Evolutionary conservation across 1,284 basidiomycete species (phyloP).

Genomic region (Hortiboletus rubellus): DNA sequence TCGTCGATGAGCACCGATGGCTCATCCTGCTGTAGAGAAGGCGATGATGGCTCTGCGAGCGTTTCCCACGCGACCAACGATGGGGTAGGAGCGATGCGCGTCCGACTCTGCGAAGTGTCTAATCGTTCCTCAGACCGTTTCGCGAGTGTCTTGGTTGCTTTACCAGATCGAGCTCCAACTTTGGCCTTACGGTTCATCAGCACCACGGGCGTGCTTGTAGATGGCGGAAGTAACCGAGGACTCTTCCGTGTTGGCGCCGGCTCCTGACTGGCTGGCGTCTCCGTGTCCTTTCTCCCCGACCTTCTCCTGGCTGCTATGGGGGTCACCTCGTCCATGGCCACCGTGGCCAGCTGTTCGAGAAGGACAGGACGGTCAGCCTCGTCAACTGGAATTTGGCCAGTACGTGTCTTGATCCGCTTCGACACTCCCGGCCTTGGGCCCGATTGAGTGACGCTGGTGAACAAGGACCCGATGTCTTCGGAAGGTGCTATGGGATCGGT

Average conservation of each 20-base stretch:
- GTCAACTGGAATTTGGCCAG: slow-evolving; percentile 29
- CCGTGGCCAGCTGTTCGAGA: slow-evolving; percentile 12
- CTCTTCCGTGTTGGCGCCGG: slow-evolving; percentile 13
- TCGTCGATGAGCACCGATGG: slow-evolving; percentile 39
- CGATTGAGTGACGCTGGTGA: slow-evolving; percentile 9
- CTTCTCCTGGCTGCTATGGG: slow-evolving; percentile 4
- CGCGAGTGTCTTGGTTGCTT: slow-evolving; percentile 15
- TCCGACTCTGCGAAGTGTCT: background rate
- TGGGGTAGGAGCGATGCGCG: slow-evolving; percentile 6
- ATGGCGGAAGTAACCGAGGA: slow-evolving; percentile 6
- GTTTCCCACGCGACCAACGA: slow-evolving; percentile 28
- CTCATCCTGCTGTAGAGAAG: slow-evolving; percentile 21
- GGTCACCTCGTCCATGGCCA: background rate
- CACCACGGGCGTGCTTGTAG: slow-evolving; percentile 11
- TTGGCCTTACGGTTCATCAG: slow-evolving; percentile 5
- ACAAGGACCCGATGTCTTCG: slow-evolving; percentile 7
- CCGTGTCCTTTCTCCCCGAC: background rate
- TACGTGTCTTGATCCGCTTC: slow-evolving; percentile 40
- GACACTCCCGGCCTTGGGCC: slow-evolving; percentile 32
- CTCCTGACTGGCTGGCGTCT: slow-evolving; percentile 12
- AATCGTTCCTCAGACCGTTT: slow-evolving; percentile 5
- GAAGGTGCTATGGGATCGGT: slow-evolving; percentile 27
- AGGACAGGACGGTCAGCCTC: slow-evolving; percentile 20
- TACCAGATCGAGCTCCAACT: background rate
- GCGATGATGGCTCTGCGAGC: slow-evolving; percentile 21